Conservation (phyloP, 768 basidiomycete species). For the Kwoniella heveanensis region DNA sequence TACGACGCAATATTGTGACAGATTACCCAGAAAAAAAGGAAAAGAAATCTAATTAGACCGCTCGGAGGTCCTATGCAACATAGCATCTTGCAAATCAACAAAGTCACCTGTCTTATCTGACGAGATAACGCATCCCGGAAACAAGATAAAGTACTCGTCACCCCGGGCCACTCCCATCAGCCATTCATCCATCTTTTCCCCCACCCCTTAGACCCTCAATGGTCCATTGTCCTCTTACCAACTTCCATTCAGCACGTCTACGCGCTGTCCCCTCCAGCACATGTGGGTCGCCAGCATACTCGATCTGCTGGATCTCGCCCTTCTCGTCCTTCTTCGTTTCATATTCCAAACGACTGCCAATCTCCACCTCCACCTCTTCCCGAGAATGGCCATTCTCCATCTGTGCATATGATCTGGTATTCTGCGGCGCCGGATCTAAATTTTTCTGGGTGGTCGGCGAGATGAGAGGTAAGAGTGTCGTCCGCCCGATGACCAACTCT, state of each 20-base stretch:
- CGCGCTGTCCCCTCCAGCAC: neutral
- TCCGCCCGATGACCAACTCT: conserved; percentile 18
- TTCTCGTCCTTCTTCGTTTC: neutral
- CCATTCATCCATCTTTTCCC: no score
- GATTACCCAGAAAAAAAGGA: no score
- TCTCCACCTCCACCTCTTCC: neutral
- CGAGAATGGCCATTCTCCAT: neutral
- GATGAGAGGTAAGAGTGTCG: conserved; percentile 12
- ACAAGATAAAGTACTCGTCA: no score
- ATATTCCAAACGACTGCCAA: neutral
- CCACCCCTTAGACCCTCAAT: conserved; percentile 11
- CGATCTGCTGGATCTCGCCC: conserved; percentile 14
- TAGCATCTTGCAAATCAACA: no score
- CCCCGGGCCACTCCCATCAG: no score
- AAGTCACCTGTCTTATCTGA: no score
- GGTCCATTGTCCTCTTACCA: conserved; percentile 10
- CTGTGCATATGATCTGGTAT: neutral
- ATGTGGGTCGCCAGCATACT: neutral
- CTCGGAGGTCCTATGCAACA: no score
- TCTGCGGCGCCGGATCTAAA: neutral
- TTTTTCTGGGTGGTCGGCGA: neutral
- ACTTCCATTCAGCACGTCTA: neutral
- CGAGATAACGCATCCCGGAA: no score
- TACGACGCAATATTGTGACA: no score
- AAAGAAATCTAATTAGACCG: no score